Evolutionary conservation across 1,139 yeast genomes (phyloP), one percentile per base, ranked within the genome.

Genomic region (Suhomyces wounanorum): DNA sequence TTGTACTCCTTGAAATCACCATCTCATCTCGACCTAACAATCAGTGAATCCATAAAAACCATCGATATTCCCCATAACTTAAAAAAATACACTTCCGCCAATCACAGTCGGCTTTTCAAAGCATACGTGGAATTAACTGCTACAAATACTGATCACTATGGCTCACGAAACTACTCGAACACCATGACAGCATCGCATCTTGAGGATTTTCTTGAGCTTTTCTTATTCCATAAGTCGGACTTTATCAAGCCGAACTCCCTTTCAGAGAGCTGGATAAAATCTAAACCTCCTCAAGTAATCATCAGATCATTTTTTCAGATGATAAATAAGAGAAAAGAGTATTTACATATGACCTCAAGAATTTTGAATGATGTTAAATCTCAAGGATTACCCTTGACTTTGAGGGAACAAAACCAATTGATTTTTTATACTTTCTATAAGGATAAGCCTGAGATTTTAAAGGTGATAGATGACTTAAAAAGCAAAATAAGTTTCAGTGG

Each of bases 111-210:
- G 30, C 59, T 77, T 8, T 75, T 57, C 53, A 59, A 62, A 25
- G 61, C 70, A n/a, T 79, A 74, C 56, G 21, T 33, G 23, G 62
- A 65, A 8, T 58, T 77, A 10, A 79, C 81, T 1, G 47, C 55
- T 3, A 18, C 48, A 10, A 23, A 31, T 30, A 11, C 33, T 3
- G 33, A 11, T 23, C 6, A 2, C 4, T 9, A n/a, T 39, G 21
- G 13, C 17, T 23, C n/a, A 3, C 8, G 18, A 17, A 9, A 31
- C 17, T 31, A 2, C 21, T n/a, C 18, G 6, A 18, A 30, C 23
- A 28, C 26, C 11, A 47, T 47, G 43, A 39, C 16, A 16, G 74
- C 77, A 8, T 68, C 65, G 18, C 78, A 78, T 55, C 63, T 79
- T 35, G 76, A 78, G 52, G 67, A 65, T 9, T 66, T 81, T 35